Conservation (phyloP, 345 rosid genomes). For the Reutealis trisperma region DNA sequence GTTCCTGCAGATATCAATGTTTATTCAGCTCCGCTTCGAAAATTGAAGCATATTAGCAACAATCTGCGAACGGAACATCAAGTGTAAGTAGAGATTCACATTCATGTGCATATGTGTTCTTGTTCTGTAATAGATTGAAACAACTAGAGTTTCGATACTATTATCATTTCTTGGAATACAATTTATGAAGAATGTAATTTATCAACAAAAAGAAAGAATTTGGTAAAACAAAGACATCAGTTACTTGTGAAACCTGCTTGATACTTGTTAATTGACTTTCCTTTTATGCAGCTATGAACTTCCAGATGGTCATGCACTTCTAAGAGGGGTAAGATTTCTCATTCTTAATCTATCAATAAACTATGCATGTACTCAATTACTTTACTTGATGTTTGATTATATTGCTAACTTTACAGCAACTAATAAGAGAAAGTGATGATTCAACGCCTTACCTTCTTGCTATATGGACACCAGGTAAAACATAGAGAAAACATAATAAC, state of each 20-base stretch:
- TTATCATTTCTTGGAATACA: too few relatives aligned
- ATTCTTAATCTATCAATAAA: background rate
- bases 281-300: conserved; percentile 53
- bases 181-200: too few relatives aligned
- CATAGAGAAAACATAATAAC: background rate
- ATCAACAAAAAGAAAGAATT: too few relatives aligned
- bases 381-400: background rate
- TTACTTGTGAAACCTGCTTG: background rate
- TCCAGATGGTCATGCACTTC: conserved; percentile 53
- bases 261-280: background rate
- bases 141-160: too few relatives aligned
- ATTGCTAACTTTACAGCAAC: conserved; percentile 37
- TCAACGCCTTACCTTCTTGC: conserved; percentile 59
- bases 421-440: conserved; percentile 49
- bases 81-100: conserved; percentile 17
- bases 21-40: conserved; percentile 38
- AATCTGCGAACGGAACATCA: conserved; percentile 22
- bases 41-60: conserved; percentile 35
- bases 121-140: too few relatives aligned
- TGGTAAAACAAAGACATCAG: background rate
- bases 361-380: background rate
- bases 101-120: background rate
- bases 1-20: conserved; percentile 33
- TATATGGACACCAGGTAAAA: conserved; percentile 58
- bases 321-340: conserved; percentile 39